phyloP scores from a whole-genome alignment of 1,139 yeast species.

The Entelexis paramagnoliae region DNA sequence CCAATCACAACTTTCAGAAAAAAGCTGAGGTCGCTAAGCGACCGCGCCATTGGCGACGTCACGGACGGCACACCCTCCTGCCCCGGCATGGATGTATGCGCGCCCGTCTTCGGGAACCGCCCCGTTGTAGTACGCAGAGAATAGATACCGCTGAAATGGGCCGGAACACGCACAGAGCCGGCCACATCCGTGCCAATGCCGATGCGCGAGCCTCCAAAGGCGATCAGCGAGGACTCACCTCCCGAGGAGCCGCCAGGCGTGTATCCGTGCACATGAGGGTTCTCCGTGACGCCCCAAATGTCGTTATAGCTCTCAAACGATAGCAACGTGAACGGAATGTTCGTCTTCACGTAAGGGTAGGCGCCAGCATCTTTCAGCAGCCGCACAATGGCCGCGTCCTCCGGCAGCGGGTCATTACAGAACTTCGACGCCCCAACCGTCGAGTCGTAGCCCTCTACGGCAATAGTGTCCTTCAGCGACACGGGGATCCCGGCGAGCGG shows the following conservation, averaged over 20 bases:
- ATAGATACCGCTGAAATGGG: constrained; percentile 41
- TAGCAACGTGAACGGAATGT: constrained; percentile 41
- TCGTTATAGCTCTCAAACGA: constrained; percentile 40
- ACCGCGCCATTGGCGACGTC: constrained; percentile 50
- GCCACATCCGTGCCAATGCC: constrained; percentile 53
- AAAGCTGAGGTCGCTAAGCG: constrained; percentile 53
- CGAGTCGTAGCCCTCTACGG: constrained; percentile 43
- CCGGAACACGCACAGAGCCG: constrained; percentile 45
- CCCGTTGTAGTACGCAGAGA: constrained; percentile 42
- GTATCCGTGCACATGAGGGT: constrained; percentile 36
- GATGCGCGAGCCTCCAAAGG: constrained; percentile 38
- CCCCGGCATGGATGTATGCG: constrained; percentile 46
- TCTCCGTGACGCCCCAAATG: constrained; percentile 37
- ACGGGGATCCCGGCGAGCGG: constrained; percentile 62
- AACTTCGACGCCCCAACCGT: constrained; percentile 42
- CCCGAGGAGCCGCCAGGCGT: constrained; percentile 44
- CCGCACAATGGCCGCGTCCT: constrained; percentile 33
- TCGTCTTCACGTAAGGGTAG: constrained; percentile 40
- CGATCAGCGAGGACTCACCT: constrained; percentile 43
- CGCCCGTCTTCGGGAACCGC: constrained; percentile 41
- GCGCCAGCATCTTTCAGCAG: constrained; percentile 39
- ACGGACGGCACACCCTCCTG: constrained; percentile 50
- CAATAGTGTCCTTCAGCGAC: constrained; percentile 45
- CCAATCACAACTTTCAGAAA: constrained; percentile 49
- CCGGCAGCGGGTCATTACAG: constrained; percentile 31